Evolutionary conservation across 441 rosid species (phyloP).

Genomic region (Erodium trifolium): DNA sequence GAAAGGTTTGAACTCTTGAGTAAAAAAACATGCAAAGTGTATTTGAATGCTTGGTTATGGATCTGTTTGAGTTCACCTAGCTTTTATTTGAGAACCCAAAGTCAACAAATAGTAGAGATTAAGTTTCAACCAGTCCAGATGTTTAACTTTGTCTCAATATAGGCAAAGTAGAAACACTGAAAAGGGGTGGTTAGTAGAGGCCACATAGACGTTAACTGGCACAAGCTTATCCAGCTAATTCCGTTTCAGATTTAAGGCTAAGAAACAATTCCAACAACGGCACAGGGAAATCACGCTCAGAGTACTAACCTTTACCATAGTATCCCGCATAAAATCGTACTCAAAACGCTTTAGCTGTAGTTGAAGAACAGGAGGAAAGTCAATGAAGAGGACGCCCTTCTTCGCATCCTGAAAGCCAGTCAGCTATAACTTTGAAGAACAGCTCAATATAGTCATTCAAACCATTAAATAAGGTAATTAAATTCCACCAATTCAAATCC

Average conservation of each 20-base stretch:
- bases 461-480: neutral
- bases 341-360: constrained; percentile 93
- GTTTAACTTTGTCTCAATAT: too few species aligned
- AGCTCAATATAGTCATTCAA: constrained; percentile 1
- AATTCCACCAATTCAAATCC: neutral
- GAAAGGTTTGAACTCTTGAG: too few species aligned
- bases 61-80: too few species aligned
- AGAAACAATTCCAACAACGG: neutral
- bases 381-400: constrained; percentile 85
- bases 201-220: neutral
- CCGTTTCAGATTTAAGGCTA: neutral
- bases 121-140: too few species aligned
- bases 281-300: neutral
- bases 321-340: constrained; percentile 81
- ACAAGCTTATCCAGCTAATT: neutral
- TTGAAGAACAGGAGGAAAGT: constrained; percentile 96
- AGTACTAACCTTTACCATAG: constrained; percentile 81
- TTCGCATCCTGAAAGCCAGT: constrained; percentile 65
- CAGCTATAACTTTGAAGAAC: neutral
- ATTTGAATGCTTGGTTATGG: too few species aligned
- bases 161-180: too few species aligned
- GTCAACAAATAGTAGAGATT: too few species aligned
- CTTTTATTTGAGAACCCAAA: too few species aligned
- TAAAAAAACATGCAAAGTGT: too few species aligned
- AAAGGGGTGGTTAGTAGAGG: neutral